Evolutionary conservation across 2,329 filamentous ascomycete genomes (phyloP).

Genomic region (Blastomyces silverae): DNA sequence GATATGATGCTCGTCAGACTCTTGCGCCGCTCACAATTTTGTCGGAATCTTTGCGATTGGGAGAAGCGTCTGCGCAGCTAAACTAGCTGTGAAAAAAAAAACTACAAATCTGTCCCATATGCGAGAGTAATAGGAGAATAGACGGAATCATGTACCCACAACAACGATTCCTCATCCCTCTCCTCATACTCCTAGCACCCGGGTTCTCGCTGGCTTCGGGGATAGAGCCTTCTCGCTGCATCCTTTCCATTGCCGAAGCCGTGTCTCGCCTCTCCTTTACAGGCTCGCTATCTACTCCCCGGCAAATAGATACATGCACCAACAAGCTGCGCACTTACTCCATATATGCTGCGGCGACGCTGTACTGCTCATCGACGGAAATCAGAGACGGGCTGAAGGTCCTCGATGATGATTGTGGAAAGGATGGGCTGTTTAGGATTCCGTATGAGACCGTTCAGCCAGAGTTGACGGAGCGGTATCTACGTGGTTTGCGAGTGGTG

Average conservation of each 20-base stretch:
- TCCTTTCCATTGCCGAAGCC: conserved; percentile 28
- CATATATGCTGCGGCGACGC: conserved; percentile 33
- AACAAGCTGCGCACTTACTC: conserved; percentile 32
- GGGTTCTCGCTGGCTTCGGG: conserved; percentile 1
- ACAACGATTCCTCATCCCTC: neutral
- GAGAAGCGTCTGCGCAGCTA: neutral
- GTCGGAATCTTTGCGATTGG: neutral
- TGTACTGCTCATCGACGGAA: conserved; percentile 28
- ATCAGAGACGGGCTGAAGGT: conserved; percentile 26
- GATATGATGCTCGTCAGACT: neutral
- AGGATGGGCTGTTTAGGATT: conserved; percentile 27
- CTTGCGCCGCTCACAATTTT: neutral
- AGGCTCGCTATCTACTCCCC: conserved; percentile 18
- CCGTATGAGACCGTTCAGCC: conserved; percentile 22
- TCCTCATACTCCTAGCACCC: neutral
- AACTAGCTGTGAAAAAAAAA: neutral
- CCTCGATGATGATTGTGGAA: conserved; percentile 25
- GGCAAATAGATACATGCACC: conserved; percentile 29
- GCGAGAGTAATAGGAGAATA: neutral
- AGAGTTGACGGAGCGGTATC: conserved; percentile 31
- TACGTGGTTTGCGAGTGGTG: conserved; percentile 31
- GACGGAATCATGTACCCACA: neutral
- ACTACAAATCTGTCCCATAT: neutral
- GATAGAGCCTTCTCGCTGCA: conserved; percentile 8
- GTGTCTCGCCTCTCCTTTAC: conserved; percentile 31